Percentiles rank a stretch among this genome's conserved stretches.
phyloP scores from a whole-genome alignment of 2,329 filamentous ascomycete genomes.

The Talaromyces rugulosus region DNA sequence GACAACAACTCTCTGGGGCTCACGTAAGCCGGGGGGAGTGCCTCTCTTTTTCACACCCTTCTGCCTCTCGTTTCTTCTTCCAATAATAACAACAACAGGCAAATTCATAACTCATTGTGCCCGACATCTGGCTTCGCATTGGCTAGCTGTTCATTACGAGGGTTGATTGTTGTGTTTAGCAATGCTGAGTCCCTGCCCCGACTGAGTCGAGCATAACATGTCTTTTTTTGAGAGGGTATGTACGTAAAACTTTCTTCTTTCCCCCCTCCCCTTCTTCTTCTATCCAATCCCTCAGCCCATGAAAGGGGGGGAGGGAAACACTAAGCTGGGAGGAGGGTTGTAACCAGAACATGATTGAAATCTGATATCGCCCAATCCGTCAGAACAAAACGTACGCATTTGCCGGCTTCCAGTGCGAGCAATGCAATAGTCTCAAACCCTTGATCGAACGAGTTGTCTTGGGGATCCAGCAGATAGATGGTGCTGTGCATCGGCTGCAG shows the following conservation, averaged over 20 bases:
- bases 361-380: background rate
- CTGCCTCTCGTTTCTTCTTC: background rate
- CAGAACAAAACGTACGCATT: background rate
- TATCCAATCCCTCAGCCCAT: background rate
- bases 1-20: background rate
- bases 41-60: background rate
- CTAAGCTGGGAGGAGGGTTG: background rate
- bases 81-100: background rate
- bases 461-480: background rate
- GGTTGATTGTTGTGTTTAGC: background rate
- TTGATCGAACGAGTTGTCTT: background rate
- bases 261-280: no score
- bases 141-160: background rate
- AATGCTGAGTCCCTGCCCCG: background rate
- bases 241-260: background rate
- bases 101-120: background rate
- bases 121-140: background rate
- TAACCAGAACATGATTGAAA: background rate
- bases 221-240: background rate
- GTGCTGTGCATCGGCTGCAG: background rate
- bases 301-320: background rate
- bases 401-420: background rate
- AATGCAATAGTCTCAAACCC: background rate
- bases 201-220: background rate
- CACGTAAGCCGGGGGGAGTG: background rate